These are phyloP conservation scores for Termitomyces sp. DNA, from an alignment of 768 basidiomycete genomes.

Conservation along the genomic window DNA sequence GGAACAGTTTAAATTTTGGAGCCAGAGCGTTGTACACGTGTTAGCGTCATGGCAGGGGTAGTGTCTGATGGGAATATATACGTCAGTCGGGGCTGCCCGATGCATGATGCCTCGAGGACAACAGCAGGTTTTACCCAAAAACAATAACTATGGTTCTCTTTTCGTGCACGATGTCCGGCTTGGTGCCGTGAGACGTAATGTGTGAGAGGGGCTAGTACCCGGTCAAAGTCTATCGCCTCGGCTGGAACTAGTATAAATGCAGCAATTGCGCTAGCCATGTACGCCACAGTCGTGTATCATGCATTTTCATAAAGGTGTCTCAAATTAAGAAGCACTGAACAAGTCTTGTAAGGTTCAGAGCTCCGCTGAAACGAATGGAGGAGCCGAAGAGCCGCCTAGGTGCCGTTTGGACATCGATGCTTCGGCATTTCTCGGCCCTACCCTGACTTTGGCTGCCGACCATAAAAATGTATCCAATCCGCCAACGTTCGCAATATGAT, in stretches of 20 bases:
- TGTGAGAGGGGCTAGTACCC: not conserved
- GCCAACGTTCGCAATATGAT: too few species aligned
- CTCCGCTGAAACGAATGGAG: not conserved
- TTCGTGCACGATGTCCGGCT: not conserved
- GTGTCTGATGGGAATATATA: slow-evolving; percentile 18
- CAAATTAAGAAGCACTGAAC: not conserved
- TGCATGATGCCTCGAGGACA: slow-evolving; percentile 15
- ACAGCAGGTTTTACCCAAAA: slow-evolving; percentile 7
- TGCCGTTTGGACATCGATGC: not conserved
- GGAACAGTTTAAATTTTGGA: slow-evolving; percentile 25
- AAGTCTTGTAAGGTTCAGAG: not conserved
- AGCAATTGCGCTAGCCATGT: not conserved
- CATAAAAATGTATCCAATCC: too few species aligned
- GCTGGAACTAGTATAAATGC: not conserved
- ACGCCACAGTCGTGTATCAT: slow-evolving; percentile 1
- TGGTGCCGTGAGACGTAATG: slow-evolving; percentile 2
- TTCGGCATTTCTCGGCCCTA: not conserved
- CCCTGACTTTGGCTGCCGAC: not conserved
- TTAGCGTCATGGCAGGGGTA: slow-evolving; percentile 19
- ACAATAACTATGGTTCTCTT: not conserved
- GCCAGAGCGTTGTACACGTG: slow-evolving; percentile 32
- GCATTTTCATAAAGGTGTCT: not conserved
- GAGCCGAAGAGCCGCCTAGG: not conserved
- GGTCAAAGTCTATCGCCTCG: not conserved
- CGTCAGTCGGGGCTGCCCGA: not conserved